Evolutionary conservation across 2,329 filamentous ascomycete genomes (phyloP).

Genomic region (Elsinoe australis): DNA sequence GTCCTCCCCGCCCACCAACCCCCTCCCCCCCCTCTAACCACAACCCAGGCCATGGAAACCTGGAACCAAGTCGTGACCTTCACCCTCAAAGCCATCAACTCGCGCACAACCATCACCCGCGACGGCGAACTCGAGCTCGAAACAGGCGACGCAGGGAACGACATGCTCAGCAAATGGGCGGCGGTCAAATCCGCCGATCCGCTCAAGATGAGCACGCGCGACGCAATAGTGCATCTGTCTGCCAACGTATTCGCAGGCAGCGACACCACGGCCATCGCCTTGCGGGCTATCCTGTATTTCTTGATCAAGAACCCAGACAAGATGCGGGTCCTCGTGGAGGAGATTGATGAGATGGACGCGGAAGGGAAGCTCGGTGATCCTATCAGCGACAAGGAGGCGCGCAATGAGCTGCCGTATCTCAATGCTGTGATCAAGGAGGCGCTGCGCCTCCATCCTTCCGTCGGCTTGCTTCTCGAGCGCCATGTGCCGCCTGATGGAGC

Average conservation of each 20-base stretch:
- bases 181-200: too few species aligned
- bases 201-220: too few species aligned
- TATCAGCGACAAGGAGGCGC: constrained; percentile 25
- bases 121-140: too few species aligned
- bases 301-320: constrained; percentile 29
- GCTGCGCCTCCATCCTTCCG: background rate
- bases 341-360: constrained; percentile 32
- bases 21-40: too few species aligned
- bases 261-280: constrained; percentile 36
- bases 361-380: constrained; percentile 23
- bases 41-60: constrained; percentile 32
- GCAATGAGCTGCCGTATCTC: constrained; percentile 26
- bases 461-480: background rate
- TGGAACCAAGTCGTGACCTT: constrained; percentile 31
- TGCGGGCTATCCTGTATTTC: constrained; percentile 36
- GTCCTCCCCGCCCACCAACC: too few species aligned
- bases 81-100: constrained; percentile 28
- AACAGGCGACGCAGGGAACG: too few species aligned
- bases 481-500: background rate
- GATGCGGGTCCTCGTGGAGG: constrained; percentile 32
- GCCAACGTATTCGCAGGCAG: constrained; percentile 30
- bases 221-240: too few species aligned
- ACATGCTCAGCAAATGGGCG: too few species aligned
- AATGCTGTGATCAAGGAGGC: constrained; percentile 2
- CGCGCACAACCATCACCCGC: too few species aligned